These are phyloP conservation scores for Agrocybe pediades DNA, from an alignment of 768 basidiomycete genomes.

Conservation along the genomic window DNA sequence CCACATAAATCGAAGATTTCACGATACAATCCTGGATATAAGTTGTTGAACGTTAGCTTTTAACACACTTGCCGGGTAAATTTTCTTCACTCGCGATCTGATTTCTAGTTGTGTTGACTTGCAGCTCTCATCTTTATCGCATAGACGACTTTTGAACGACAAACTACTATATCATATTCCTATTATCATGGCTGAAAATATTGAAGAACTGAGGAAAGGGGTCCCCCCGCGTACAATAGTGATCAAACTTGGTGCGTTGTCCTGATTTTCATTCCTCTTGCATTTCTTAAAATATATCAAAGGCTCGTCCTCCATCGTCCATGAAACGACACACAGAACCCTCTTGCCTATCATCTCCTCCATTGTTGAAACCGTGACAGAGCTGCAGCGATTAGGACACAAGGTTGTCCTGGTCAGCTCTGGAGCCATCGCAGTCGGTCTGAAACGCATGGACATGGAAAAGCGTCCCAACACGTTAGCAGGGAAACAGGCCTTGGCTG, in stretches of 20 bases:
- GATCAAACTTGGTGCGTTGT: slow-evolving; percentile 74
- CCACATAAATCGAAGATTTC: neutral
- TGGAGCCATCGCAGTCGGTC: slow-evolving; percentile 95
- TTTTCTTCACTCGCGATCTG: slow-evolving; percentile 2
- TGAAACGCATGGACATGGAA: slow-evolving; percentile 87
- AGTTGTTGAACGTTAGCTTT: neutral
- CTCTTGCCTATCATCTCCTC: slow-evolving; percentile 89
- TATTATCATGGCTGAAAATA: neutral
- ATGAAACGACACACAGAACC: slow-evolving; percentile 91
- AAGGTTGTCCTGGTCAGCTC: slow-evolving; percentile 95
- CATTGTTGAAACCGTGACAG: slow-evolving; percentile 87
- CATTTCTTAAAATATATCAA: slow-evolving; percentile 9
- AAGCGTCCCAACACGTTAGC: slow-evolving; percentile 81
- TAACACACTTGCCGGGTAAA: slow-evolving; percentile 4
- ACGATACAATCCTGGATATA: neutral
- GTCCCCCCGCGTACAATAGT: slow-evolving; percentile 63
- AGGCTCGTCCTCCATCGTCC: slow-evolving; percentile 97
- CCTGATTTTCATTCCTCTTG: neutral
- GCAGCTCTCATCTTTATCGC: neutral
- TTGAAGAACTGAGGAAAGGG: slow-evolving; percentile 12
- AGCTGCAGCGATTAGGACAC: slow-evolving; percentile 79
- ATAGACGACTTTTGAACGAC: neutral
- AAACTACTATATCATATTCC: neutral
- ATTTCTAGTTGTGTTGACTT: neutral
- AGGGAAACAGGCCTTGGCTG: slow-evolving; percentile 95